These are phyloP conservation scores for Blastocystis sp. DNA, from an alignment of 352 stramenopile species.

Conservation along the genomic window DNA sequence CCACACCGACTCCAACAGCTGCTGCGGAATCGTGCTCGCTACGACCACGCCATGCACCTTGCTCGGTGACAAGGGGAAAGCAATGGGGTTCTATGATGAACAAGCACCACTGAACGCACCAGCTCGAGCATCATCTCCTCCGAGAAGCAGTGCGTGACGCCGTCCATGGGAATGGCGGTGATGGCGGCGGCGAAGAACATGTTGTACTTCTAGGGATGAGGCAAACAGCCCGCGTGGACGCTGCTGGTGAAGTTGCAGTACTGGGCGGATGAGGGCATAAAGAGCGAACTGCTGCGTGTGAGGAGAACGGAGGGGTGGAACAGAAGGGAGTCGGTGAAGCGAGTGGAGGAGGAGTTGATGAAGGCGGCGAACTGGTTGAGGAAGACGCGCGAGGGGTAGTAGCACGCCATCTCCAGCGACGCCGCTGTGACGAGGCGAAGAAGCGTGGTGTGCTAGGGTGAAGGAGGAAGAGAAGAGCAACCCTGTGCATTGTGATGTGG, in stretches of 20 bases:
- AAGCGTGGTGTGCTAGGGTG: background rate
- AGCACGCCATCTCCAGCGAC: slow-evolving; percentile 33
- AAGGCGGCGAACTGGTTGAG: background rate
- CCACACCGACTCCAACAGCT: slow-evolving; percentile 34
- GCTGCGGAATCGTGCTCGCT: background rate
- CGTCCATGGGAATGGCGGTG: background rate
- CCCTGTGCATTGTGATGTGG: background rate
- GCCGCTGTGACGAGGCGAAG: background rate
- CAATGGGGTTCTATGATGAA: slow-evolving; percentile 6
- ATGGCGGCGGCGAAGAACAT: background rate
- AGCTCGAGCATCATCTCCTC: background rate
- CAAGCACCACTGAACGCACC: background rate
- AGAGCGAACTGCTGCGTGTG: background rate
- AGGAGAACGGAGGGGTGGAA: background rate
- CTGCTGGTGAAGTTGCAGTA: background rate
- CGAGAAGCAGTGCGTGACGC: background rate
- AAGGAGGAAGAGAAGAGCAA: background rate
- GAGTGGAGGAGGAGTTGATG: background rate
- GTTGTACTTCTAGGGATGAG: slow-evolving; percentile 7
- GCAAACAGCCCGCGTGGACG: background rate
- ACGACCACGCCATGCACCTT: background rate
- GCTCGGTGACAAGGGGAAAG: background rate
- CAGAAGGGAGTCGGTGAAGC: background rate
- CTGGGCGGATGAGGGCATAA: background rate
- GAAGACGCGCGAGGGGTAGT: background rate